phyloP scores from a whole-genome alignment of 2,329 filamentous ascomycete genomes.

The Alternaria ethzedia region DNA sequence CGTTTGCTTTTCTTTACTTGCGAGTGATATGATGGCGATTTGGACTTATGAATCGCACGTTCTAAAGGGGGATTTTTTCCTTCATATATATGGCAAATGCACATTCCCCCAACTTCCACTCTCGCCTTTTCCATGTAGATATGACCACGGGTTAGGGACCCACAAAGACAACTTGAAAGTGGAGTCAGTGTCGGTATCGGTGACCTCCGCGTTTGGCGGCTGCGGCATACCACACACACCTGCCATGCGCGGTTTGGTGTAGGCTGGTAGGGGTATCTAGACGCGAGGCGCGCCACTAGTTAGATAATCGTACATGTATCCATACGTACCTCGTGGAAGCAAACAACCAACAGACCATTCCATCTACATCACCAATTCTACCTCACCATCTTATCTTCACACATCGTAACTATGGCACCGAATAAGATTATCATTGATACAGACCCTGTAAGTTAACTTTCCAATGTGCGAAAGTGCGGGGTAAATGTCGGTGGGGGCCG shows the following conservation, averaged over 20 bases:
- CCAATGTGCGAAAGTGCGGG: no score
- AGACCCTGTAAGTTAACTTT: constrained; percentile 81
- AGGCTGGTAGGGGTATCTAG: background rate
- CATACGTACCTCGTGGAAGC: background rate
- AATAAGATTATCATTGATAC: constrained; percentile 90
- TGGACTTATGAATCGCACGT: constrained; percentile 20
- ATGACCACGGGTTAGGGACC: background rate
- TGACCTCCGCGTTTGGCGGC: constrained; percentile 13
- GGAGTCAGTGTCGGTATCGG: constrained; percentile 18
- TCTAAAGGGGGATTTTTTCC: background rate
- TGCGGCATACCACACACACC: constrained; percentile 11
- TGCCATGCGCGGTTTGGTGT: constrained; percentile 23
- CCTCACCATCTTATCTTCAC: no score
- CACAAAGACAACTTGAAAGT: background rate
- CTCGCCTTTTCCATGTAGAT: background rate
- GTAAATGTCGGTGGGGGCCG: no score
- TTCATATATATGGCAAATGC: constrained; percentile 3
- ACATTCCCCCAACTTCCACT: background rate
- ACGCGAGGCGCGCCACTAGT: constrained; percentile 14
- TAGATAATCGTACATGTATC: constrained; percentile 28
- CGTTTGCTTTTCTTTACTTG: background rate
- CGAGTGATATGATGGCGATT: constrained; percentile 23
- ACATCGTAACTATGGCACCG: no score
- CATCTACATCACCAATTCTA: no score
- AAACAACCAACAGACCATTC: no score